Evolutionary conservation across 768 basidiomycete genomes (phyloP).

Genomic region (Boletus barrowsii): DNA sequence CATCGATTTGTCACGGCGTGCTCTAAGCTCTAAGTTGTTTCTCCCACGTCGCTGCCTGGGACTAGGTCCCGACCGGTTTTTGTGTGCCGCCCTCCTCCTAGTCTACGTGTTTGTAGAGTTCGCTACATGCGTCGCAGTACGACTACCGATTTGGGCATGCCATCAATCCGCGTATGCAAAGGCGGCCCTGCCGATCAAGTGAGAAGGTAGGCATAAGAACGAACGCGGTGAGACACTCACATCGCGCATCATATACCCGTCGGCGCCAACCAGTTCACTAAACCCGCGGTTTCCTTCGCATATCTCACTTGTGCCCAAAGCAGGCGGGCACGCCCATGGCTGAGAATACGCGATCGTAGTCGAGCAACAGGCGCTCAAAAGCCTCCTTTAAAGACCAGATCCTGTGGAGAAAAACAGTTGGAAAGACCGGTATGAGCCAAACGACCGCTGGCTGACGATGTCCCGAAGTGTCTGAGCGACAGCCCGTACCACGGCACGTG

Average conservation of each 20-base stretch:
- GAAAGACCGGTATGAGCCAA: background rate
- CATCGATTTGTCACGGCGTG: too few species aligned
- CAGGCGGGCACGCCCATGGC: slow-evolving; percentile 98
- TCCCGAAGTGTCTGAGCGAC: slow-evolving; percentile 84
- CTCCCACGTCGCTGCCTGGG: too few species aligned
- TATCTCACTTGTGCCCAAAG: slow-evolving; percentile 97
- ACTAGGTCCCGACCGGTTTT: too few species aligned
- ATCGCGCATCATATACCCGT: slow-evolving; percentile 85
- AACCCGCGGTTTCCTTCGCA: slow-evolving; percentile 99
- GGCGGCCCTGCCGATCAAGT: slow-evolving; percentile 55
- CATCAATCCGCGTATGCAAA: slow-evolving; percentile 98
- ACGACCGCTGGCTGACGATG: slow-evolving; percentile 45
- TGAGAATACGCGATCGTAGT: slow-evolving; percentile 91
- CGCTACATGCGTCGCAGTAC: too few species aligned
- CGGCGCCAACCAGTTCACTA: slow-evolving; percentile 83
- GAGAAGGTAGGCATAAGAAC: background rate
- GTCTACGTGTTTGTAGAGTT: too few species aligned
- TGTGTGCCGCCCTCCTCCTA: too few species aligned
- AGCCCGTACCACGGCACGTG: slow-evolving; percentile 39
- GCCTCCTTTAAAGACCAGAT: slow-evolving; percentile 97
- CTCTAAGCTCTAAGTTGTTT: too few species aligned
- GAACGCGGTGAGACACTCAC: slow-evolving; percentile 38
- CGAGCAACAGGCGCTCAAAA: slow-evolving; percentile 90
- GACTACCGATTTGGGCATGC: too few species aligned
- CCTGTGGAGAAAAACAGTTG: slow-evolving; percentile 39